These are phyloP conservation scores for Saccharomycopsis malanga DNA, from an alignment of 805 yeast genomes.

Conservation along the genomic window DNA sequence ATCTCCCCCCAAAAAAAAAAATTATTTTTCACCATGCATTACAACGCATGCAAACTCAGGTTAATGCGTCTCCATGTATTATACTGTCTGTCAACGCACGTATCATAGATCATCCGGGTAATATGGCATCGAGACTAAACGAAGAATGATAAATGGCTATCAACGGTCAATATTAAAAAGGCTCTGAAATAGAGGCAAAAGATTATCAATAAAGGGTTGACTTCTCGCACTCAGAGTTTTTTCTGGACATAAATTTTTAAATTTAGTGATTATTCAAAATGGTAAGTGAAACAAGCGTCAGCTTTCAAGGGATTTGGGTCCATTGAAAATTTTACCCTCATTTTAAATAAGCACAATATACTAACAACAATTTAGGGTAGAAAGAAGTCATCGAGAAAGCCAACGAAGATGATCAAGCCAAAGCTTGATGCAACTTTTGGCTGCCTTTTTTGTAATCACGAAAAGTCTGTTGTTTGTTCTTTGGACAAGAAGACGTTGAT, in stretches of 20 bases:
- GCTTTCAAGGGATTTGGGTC: background rate
- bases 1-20: conserved; percentile 7
- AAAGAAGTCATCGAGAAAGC: conserved; percentile 78
- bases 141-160: too few species aligned
- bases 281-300: background rate
- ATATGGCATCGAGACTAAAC: too few species aligned
- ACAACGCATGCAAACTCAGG: too few species aligned
- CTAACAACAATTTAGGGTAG: conserved; percentile 29
- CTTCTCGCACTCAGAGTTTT: too few species aligned
- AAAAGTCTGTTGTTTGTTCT: conserved; percentile 80
- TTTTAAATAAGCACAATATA: background rate
- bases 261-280: background rate
- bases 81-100: too few species aligned
- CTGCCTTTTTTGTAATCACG: conserved; percentile 94
- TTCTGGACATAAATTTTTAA: too few species aligned
- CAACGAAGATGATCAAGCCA: conserved; percentile 70
- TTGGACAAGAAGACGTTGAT: conserved; percentile 80
- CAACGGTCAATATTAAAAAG: too few species aligned
- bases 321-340: too few species aligned
- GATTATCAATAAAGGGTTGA: too few species aligned
- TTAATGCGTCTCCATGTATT: too few species aligned
- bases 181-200: too few species aligned
- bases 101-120: too few species aligned
- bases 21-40: background rate
- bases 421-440: conserved; percentile 77